phyloP scores from a whole-genome alignment of 208 protist species.

The Trypanosoma boissoni region DNA sequence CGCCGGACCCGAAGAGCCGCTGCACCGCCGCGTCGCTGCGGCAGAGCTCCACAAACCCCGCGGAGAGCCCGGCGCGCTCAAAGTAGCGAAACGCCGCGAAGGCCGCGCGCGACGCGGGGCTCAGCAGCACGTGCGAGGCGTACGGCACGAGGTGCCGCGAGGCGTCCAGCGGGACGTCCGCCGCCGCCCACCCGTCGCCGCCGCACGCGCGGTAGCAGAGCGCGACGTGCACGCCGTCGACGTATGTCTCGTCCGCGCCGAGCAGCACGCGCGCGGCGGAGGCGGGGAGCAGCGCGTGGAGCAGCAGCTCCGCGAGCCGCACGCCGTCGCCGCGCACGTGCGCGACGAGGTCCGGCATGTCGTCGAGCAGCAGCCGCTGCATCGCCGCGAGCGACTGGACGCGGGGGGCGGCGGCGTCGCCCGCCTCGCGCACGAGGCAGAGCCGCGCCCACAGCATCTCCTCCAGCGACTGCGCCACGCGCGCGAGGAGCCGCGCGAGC shows the following conservation, averaged over 20 bases:
- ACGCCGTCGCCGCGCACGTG: slow-evolving; percentile 51
- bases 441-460: slow-evolving; percentile 50
- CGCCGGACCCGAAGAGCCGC: slow-evolving; percentile 58
- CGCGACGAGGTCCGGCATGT: slow-evolving; percentile 62
- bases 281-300: slow-evolving; percentile 70
- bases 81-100: slow-evolving; percentile 71
- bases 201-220: slow-evolving; percentile 66
- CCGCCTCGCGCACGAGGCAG: slow-evolving; percentile 22
- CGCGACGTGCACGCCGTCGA: slow-evolving; percentile 75
- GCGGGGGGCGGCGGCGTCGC: slow-evolving; percentile 17
- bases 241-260: slow-evolving; percentile 48
- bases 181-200: slow-evolving; percentile 36
- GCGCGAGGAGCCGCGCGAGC: slow-evolving; percentile 38
- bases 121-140: slow-evolving; percentile 57
- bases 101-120: slow-evolving; percentile 27
- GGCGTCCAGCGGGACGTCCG: slow-evolving; percentile 66
- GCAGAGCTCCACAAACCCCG: slow-evolving; percentile 68
- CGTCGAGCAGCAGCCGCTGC: slow-evolving; percentile 62
- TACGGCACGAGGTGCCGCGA: slow-evolving; percentile 50
- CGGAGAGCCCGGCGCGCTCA: slow-evolving; percentile 43
- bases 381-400: slow-evolving; percentile 61
- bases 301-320: slow-evolving; percentile 63
- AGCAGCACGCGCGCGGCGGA: slow-evolving; percentile 67
- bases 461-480: slow-evolving; percentile 59
- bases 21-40: slow-evolving; percentile 52